Evolutionary conservation across 208 protist genomes (phyloP), one percentile per base, ranked within the genome.

Genomic region (Trypanosomatidae sp.): DNA sequence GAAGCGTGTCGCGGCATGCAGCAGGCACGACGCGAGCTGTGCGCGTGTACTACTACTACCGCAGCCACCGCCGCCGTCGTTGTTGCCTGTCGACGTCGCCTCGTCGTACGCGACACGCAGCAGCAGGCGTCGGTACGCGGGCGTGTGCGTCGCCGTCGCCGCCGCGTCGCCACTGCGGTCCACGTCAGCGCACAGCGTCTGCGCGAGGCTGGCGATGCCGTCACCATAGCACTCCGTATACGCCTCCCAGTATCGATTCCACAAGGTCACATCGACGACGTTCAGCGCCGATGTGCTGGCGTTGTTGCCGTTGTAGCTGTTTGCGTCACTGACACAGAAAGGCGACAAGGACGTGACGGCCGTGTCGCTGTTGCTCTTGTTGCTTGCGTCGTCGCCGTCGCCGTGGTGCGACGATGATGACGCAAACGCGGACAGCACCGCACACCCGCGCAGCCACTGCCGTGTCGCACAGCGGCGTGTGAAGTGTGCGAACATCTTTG

Each of bases 161-260:
- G 33, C 25, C n/a, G 13, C 37, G 20, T n/a, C n/a, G n/a, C n/a
- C n/a, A n/a, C n/a, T n/a, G n/a, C n/a, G n/a, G n/a, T n/a, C n/a
- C n/a, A n/a, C n/a, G n/a, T n/a, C n/a, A n/a, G n/a, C n/a, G n/a
- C n/a, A n/a, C n/a, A 57, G 37, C 25, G 43, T 41, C 52, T 35
- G 39, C 3, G 52, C 47, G 16, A 66, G 39, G 0, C 26, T 23
- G 22, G 58, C 59, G 33, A 66, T 21, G 27, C 40, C 42, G 10
- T 59, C 59, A 3, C 44, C 52, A 24, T 47, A 66, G 37, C 43
- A 49, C 6, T 20, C 28, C 6, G 59, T 59, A 32, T 43, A 66
- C 1, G 35, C 47, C 8, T 59, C 55, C 79, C 79, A 88, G 57
- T 84, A 88, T 1, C 47, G 7, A 39, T 88, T 81, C 79, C 79